These are phyloP conservation scores for Chenopodium formosanum DNA, from an alignment of 148 eudicot genomes.

Conservation along the genomic window DNA sequence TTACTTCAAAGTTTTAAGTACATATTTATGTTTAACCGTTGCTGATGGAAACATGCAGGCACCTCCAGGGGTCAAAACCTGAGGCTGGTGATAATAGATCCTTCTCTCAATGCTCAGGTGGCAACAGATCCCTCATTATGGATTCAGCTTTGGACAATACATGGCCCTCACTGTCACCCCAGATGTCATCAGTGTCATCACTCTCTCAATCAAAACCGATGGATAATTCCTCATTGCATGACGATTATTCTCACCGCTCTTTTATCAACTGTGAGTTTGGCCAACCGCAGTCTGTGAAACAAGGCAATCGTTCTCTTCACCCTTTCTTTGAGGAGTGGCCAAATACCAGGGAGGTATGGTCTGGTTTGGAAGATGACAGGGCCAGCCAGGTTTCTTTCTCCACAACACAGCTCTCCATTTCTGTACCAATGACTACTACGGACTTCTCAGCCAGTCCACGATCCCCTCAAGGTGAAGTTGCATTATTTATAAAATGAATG, in stretches of 20 bases:
- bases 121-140: slow-evolving; percentile 5
- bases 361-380: slow-evolving; percentile 5
- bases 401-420: slow-evolving; percentile 15
- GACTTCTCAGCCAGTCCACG: slow-evolving; percentile 10
- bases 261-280: slow-evolving; percentile 12
- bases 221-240: not conserved
- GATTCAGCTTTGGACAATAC: slow-evolving; percentile 10
- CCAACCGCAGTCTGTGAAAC: slow-evolving; percentile 1
- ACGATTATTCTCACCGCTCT: slow-evolving; percentile 6
- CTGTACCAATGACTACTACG: slow-evolving; percentile 6
- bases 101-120: slow-evolving; percentile 11
- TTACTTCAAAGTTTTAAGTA: not conserved
- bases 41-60: slow-evolving; percentile 14
- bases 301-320: slow-evolving; percentile 13
- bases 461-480: slow-evolving; percentile 6
- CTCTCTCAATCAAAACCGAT: slow-evolving; percentile 12
- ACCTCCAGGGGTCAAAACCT: slow-evolving; percentile 12
- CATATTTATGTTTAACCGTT: not conserved
- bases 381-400: slow-evolving; percentile 15
- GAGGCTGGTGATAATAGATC: slow-evolving; percentile 7
- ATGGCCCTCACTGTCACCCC: slow-evolving; percentile 16
- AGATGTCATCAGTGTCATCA: slow-evolving; percentile 14
- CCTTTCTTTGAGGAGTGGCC: slow-evolving; percentile 21
- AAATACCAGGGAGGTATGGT: slow-evolving; percentile 4
- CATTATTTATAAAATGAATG: not conserved